phyloP scores from a whole-genome alignment of 2,329 filamentous ascomycete species.

The Monascus ruber region DNA sequence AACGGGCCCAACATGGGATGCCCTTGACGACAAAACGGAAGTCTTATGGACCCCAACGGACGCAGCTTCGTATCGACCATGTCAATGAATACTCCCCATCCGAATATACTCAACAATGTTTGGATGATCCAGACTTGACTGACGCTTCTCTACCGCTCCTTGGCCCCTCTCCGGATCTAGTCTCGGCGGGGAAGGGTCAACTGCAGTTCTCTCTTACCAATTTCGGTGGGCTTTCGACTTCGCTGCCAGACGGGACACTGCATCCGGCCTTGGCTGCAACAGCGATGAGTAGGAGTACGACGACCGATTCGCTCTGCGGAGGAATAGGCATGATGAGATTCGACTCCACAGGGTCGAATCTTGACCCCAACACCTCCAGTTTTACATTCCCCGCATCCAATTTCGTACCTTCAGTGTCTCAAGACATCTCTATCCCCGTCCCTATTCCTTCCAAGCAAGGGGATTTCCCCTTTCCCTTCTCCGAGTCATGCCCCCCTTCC shows the following conservation, averaged over 20 bases:
- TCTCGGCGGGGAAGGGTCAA: conserved; percentile 13
- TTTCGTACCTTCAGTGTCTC: conserved; percentile 17
- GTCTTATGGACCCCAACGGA: conserved; percentile 18
- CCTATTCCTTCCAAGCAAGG: conserved; percentile 12
- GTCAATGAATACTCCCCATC: conserved; percentile 32
- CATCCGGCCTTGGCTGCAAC: conserved; percentile 18
- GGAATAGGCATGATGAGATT: conserved; percentile 35
- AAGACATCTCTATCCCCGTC: conserved; percentile 17
- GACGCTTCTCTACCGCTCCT: conserved; percentile 13
- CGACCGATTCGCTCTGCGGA: conserved; percentile 34
- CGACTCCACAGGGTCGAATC: conserved; percentile 27
- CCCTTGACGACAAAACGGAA: conserved; percentile 18
- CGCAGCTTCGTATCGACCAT: conserved; percentile 20
- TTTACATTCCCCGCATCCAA: conserved; percentile 17
- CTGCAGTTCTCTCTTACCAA: conserved; percentile 9
- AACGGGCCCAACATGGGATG: conserved; percentile 15
- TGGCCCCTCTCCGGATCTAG: conserved; percentile 13
- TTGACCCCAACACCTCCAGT: conserved; percentile 16
- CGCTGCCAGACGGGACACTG: conserved; percentile 15
- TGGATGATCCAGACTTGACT: conserved; percentile 18
- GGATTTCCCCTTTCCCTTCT: conserved; percentile 20
- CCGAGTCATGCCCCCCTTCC: conserved; percentile 18
- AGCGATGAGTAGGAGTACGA: conserved; percentile 36
- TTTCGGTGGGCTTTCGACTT: conserved; percentile 8
- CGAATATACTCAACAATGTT: conserved; percentile 28